Percentiles rank a stretch among this genome's conserved stretches.
phyloP scores from a whole-genome alignment of 23 red algal species.

The Pyropia haitanensis region DNA sequence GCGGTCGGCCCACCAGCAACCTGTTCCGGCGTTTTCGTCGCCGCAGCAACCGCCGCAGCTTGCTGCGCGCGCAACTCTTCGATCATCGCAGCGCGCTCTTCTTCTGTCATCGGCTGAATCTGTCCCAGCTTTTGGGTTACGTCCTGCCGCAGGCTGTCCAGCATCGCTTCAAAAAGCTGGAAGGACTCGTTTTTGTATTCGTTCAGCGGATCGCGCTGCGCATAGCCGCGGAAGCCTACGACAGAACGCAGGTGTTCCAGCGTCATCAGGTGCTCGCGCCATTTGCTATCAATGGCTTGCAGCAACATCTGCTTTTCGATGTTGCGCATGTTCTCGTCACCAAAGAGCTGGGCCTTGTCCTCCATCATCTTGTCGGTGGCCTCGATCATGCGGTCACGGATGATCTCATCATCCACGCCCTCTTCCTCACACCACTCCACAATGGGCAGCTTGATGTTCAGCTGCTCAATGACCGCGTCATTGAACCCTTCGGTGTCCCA shows the following conservation, averaged over 20 bases:
- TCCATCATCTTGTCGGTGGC: neutral
- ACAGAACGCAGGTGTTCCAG: neutral
- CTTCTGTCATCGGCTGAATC: neutral
- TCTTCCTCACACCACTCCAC: neutral
- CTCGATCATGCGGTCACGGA: neutral
- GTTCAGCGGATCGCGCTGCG: slow-evolving; percentile 1
- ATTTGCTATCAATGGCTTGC: slow-evolving; percentile 5
- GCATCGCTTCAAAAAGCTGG: slow-evolving; percentile 1
- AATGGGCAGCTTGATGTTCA: neutral
- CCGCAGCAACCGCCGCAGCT: too few relatives aligned
- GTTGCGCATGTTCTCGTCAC: too few relatives aligned
- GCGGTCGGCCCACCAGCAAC: too few relatives aligned
- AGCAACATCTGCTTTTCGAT: slow-evolving; percentile 2
- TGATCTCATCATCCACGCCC: neutral
- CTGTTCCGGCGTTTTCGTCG: too few relatives aligned
- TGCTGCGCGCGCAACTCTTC: too few relatives aligned
- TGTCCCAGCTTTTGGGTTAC: neutral
- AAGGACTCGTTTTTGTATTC: slow-evolving; percentile 10
- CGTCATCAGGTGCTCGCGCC: slow-evolving; percentile 7
- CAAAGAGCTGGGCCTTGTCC: neutral
- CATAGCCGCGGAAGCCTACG: slow-evolving; percentile 9
- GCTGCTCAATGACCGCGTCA: neutral
- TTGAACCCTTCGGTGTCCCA: neutral
- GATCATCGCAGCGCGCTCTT: too few relatives aligned
- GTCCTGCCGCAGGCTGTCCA: slow-evolving; percentile 2